phyloP scores from a whole-genome alignment of 192 early-diverging fungal genomes.

The Podila epigama region DNA sequence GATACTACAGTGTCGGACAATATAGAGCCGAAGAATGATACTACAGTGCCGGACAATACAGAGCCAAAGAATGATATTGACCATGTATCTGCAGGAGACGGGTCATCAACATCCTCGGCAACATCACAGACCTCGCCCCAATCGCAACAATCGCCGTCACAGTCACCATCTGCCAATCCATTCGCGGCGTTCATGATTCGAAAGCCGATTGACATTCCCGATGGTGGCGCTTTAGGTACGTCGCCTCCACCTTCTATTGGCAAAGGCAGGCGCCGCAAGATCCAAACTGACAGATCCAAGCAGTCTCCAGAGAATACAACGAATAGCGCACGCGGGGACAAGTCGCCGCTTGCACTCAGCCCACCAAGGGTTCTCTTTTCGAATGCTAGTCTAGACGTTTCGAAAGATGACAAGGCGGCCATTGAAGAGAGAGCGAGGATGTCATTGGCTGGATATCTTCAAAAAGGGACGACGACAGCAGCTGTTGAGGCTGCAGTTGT shows the following conservation, averaged over 20 bases:
- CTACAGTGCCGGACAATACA: no score
- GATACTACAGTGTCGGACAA: no score
- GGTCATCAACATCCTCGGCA: background rate
- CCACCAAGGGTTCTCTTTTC: background rate
- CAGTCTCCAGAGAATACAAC: background rate
- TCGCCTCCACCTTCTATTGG: conserved; percentile 1
- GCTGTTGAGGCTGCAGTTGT: no score
- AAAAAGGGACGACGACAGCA: no score
- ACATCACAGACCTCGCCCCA: background rate
- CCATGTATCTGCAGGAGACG: no score
- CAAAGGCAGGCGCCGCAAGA: conserved; percentile 33
- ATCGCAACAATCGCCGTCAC: no score
- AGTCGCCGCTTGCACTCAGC: background rate
- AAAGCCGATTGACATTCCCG: background rate
- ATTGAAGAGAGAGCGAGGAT: no score
- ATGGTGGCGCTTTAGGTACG: background rate
- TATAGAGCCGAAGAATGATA: no score
- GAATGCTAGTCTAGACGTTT: background rate
- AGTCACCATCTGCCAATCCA: background rate
- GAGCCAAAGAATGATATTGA: no score
- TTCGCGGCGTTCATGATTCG: conserved; percentile 12
- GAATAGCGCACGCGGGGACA: background rate
- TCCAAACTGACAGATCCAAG: conserved; percentile 19
- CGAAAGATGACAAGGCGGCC: background rate
- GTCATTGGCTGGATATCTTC: no score